Evolutionary conservation across 1,139 yeast genomes (phyloP), one percentile per base, ranked within the genome.

Genomic region (Diutina catenulata): DNA sequence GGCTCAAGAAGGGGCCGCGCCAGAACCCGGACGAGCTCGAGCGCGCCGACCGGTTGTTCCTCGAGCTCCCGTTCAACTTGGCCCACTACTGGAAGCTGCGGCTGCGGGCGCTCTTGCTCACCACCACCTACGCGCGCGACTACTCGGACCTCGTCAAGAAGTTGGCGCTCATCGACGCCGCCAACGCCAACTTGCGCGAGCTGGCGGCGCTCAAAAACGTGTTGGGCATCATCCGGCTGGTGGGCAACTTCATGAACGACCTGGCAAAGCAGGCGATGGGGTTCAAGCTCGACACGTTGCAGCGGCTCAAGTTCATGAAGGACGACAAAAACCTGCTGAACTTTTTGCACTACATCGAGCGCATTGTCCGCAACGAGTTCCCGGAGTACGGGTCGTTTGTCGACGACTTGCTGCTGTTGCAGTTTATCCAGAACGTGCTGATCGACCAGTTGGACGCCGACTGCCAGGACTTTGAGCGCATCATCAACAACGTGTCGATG

Each of bases 181-280:
- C 94, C 0, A 68, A 77, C 38, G 68, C 64, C 26, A 65, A 74
- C 29, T 63, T 88, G n/a, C 62, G 67, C 39, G 61, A 68, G 7
- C 83, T 94, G 0, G 66, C 66, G n/a, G 70, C 75, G 36, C 68
- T 91, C 48, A 71, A 75, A 45, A 70, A 73, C 42, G 71, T 88
- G 8, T 63, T 91, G 41, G 80, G 80, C 37, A 72, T 91, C 32
- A 83, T 91, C 39, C 69, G 87, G 45, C 80, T 81, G 15, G 79
- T 91, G 42, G 98, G 97, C 18, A 91, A 91, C 52, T 87, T 78
- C 51, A 91, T 91, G 97, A 91, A 91, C 55, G 94, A 84, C 50
- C 60, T 67, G 24, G 64, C 81, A 6, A 87, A 82, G 50, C 80
- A 79, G 47, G 96, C 94, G 0, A 59, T 70, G 40, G 98, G 97